Evolutionary conservation across 331 rosid genomes (phyloP), one percentile per base, ranked within the genome.

Genomic region (Phaseolus coccineus): DNA sequence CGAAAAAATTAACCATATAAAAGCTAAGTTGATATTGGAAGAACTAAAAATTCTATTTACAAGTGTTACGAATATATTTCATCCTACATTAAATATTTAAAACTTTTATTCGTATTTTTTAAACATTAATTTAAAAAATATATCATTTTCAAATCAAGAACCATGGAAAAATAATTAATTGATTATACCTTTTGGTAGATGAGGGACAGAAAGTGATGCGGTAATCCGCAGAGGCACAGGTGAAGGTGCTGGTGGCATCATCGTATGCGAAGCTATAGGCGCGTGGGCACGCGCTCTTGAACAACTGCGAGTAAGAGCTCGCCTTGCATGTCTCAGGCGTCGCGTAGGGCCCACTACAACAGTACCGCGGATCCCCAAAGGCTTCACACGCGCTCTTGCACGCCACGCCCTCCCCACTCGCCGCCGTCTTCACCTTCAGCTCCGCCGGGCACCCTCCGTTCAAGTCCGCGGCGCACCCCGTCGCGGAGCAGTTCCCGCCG

Each of bases 241-340:
- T 91, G 83, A 89, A 91, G 69, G 92, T 91, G 76, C 93, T 87
- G 59, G 89, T 89, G 15, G 89, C 92, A 37, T 91, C 96, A 27
- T 91, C 96, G 6, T 81, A 91, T 1, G 96, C 96, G 28, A 89
- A 91, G 81, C 93, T 91, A 56, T 91, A 91, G 27, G 93, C 92
- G 77, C 71, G 75, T 0, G 93, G 96, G 57, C 96, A 91, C 8
- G 89, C 88, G 19, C 25, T 79, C 65, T 91, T 91, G 22, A 91
- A 91, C 15, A 80, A 77, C 73, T 77, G 55, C 3, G 96, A 91
- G 77, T 87, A 91, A 0, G 83, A 39, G 48, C 89, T 89, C 0
- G 93, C 86, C 19, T 78, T 84, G 61, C 96, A 91, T 0, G 89
- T 81, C 35, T 83, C 69, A 0, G 96, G 93, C 2, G 57, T 70